These are phyloP conservation scores for Penicillium sp. DNA, from an alignment of 2,329 filamentous ascomycete genomes.

Conservation along the genomic window DNA sequence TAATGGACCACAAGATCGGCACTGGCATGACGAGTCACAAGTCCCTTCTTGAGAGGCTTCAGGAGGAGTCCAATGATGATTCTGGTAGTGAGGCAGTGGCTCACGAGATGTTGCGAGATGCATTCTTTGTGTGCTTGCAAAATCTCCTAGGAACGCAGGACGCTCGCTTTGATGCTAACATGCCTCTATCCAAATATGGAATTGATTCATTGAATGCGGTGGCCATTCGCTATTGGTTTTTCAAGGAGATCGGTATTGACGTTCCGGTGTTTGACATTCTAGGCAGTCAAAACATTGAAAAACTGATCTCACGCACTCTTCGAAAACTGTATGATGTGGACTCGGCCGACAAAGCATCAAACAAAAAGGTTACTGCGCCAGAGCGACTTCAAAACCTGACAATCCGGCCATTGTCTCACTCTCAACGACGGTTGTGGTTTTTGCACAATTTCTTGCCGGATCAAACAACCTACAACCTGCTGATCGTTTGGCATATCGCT, in stretches of 20 bases:
- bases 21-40: not conserved
- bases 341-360: not conserved
- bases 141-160: constrained; percentile 1
- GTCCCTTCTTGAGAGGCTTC: constrained; percentile 1
- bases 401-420: not conserved
- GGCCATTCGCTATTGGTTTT: constrained; percentile 37
- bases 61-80: too few relatives aligned
- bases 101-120: not conserved
- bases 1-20: not conserved
- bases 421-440: constrained; percentile 4
- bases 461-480: constrained; percentile 1
- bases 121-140: constrained; percentile 1
- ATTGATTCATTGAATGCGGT: constrained; percentile 17
- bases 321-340: not conserved
- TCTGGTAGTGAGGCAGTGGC: not conserved
- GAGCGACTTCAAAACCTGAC: not conserved
- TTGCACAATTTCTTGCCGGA: not conserved
- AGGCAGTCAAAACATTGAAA: constrained; percentile 16
- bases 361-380: not conserved
- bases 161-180: not conserved
- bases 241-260: constrained; percentile 41
- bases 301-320: not conserved
- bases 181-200: constrained; percentile 18
- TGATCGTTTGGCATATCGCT: not conserved
- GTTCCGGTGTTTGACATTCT: constrained; percentile 47